Base-by-base conservation (phyloP, 1,284 basidiomycete genomes). In the Rhodotorula sp. region DNA sequence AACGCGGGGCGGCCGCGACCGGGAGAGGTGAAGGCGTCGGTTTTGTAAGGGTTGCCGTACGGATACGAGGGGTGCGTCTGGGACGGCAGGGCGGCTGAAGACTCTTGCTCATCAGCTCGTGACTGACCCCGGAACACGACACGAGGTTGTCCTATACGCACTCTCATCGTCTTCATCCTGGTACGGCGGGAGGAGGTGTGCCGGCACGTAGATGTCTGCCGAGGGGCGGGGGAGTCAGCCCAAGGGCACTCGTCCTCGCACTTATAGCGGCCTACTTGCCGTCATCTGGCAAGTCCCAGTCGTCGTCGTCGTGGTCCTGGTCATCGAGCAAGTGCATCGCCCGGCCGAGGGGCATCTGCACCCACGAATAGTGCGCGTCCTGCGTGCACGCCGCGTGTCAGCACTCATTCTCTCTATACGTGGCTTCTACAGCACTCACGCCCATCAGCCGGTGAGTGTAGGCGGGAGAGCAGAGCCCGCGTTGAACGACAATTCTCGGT, bases 111-210 rank as follows among this genome's bases (percentile, higher is more conserved):
- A 12, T 43, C 38, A 43, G 38, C 10, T 43, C 10, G 38, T 19
- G 23, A 14, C 3, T 21, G 10, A 14, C 0, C n/a, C n/a, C n/a
- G n/a, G n/a, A n/a, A n/a, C n/a, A n/a, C n/a, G n/a, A n/a, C n/a
- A n/a, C n/a, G n/a, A n/a, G n/a, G n/a, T n/a, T n/a, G n/a, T n/a
- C n/a, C n/a, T n/a, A n/a, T n/a, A 62, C 77, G 34, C 58, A 77
- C 77, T 71, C 67, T 79, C 75, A 68, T 79, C 77, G 52, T 78
- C 75, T 45, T 79, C 78, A 58, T 76, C 75, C 59, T 78, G 78
- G 43, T 74, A 77, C 6, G 75, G 68, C 18, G 78, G 78, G 1
- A 79, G 57, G 19, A 78, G 69, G 48, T 78, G 73, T 12, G 49
- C 45, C 8, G 78, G 76, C 7, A 79, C 73, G 5, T 64, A 49